Percentiles rank a stretch among this genome's conserved stretches.
These are phyloP conservation scores for Fusarium nanum DNA, from an alignment of 2,329 filamentous ascomycete genomes.

Conservation along the genomic window DNA sequence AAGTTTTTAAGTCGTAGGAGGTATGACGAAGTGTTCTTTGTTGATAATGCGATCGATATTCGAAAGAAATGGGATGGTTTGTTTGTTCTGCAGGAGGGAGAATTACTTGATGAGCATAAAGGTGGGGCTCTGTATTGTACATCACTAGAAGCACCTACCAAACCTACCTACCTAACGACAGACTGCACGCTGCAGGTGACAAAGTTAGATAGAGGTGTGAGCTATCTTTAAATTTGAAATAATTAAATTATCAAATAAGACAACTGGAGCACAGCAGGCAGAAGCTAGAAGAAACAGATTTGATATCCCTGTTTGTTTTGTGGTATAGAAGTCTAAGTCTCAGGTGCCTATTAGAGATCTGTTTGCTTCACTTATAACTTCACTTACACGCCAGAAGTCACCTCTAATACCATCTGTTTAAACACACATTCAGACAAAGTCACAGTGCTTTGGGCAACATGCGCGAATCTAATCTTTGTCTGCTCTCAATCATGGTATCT, in stretches of 20 bases:
- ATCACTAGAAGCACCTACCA: neutral
- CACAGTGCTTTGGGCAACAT: neutral
- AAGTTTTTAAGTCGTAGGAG: neutral
- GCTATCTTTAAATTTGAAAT: neutral
- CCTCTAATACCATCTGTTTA: neutral
- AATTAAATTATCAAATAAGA: neutral
- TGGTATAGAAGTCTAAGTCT: neutral
- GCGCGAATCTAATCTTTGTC: neutral
- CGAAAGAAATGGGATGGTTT: constrained; percentile 6
- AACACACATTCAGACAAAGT: neutral
- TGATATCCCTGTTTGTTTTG: neutral
- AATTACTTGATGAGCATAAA: neutral
- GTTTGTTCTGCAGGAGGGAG: constrained; percentile 16
- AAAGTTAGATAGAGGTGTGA: neutral
- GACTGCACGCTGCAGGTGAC: neutral
- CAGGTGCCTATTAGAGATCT: neutral
- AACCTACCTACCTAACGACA: neutral
- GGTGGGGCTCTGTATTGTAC: constrained; percentile 7
- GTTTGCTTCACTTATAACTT: neutral
- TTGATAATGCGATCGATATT: neutral
- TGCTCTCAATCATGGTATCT: neutral
- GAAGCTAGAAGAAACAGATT: neutral
- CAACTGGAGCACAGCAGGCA: accelerated
- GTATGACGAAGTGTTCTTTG: neutral
- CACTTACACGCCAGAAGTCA: neutral